Base-by-base conservation (phyloP, 352 stramenopile species). In the Phytophthora pluvialis region DNA sequence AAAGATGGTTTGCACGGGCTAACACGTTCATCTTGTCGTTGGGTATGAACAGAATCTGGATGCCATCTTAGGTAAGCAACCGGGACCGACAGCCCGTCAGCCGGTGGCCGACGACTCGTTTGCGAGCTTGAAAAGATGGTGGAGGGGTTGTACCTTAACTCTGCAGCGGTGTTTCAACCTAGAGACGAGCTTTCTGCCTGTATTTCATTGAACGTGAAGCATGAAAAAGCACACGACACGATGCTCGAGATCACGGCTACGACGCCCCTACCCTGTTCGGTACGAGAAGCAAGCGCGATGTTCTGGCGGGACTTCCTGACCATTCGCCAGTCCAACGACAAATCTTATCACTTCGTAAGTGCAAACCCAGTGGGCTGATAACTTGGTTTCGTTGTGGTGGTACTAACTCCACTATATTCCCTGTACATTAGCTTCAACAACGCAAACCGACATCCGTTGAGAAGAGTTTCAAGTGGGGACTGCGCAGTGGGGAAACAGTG, bases 291-390 rank as follows among this genome's bases (percentile, higher is more conserved):
- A 10, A 53, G 40, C 8, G 49, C n/a, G 8, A 60, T 73, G 31
- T 35, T 67, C 3, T 76, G 68, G 64, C 16, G 40, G 29, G 55
- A 76, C 1, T 45, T 51, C 12, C 36, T 62, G 5, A 59, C 50
- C 9, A n/a, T 59, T 38, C 56, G 39, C 10, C 36, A 66, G 16
- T 60, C 60, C 48, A 39, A 33, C 7, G 68, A 73, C 31, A 76
- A 76, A 40, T 57, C 48, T 5, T 73, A 70, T 39, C 57, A 31
- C 63, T 76, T 70, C 40, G 68, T 76, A 59, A 33, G 68, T 72
- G 3, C 9, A 18, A 43, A 12, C 1, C 21, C 21, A 21, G 21
- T 21, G 9, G 7, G 6, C 11, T 58, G 16, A 15, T 1, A 3
- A 33, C 7, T 45, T n/a, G 43, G 5, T 42, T 29, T 16, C 10